These are phyloP conservation scores for Cryphonectria carpinicola DNA, from an alignment of 2,329 filamentous ascomycete genomes.

Conservation along the genomic window DNA sequence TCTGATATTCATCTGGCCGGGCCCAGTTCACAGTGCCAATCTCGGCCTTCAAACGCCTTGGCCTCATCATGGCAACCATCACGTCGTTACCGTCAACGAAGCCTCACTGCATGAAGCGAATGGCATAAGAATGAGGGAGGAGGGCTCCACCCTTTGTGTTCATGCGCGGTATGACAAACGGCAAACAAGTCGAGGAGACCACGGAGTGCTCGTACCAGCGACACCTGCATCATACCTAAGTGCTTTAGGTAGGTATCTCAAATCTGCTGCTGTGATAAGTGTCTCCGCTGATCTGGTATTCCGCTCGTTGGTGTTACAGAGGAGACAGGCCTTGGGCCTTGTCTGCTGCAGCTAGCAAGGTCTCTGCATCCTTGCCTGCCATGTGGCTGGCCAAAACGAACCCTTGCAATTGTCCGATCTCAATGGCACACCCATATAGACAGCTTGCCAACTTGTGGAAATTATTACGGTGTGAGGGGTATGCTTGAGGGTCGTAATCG, in stretches of 20 bases:
- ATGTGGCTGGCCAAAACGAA: conserved; percentile 21
- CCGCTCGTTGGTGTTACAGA: conserved; percentile 16
- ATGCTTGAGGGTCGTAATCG: background rate
- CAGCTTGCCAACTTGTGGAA: conserved; percentile 9
- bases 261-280: background rate
- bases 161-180: background rate
- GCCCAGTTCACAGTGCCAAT: background rate
- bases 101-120: background rate
- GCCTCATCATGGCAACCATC: background rate
- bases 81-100: background rate
- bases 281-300: conserved; percentile 6
- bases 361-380: conserved; percentile 27
- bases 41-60: background rate
- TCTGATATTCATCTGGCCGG: background rate
- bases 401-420: conserved; percentile 24
- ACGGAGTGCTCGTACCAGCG: background rate
- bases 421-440: conserved; percentile 28
- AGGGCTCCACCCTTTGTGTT: background rate
- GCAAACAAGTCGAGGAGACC: background rate
- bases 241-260: background rate
- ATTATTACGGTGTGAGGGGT: background rate
- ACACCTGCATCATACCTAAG: background rate
- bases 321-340: conserved; percentile 18
- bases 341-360: conserved; percentile 23
- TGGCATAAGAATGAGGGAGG: background rate